Evolutionary conservation across 108 stramenopile genomes (phyloP).

Genomic region (Licmophora abbreviata): DNA sequence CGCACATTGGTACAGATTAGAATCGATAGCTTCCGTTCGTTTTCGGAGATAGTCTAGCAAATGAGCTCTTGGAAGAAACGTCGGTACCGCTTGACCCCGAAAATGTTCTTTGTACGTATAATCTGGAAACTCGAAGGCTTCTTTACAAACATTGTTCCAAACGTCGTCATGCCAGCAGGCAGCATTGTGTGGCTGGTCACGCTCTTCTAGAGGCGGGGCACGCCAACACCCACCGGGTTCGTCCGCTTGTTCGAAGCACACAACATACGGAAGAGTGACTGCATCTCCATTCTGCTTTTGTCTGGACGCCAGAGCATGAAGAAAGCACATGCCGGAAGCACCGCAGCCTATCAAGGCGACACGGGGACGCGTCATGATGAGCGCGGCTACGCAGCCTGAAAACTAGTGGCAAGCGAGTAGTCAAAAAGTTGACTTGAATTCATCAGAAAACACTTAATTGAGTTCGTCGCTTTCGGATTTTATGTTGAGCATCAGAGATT

Average conservation of each 20-base stretch:
- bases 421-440: no score
- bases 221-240: constrained; percentile 6
- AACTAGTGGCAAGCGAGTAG: no score
- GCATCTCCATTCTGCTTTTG: neutral
- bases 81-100: constrained; percentile 12
- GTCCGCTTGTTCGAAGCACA: neutral
- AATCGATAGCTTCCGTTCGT: constrained; percentile 26
- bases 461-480: no score
- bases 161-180: constrained; percentile 6
- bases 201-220: neutral
- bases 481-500: no score
- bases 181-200: neutral
- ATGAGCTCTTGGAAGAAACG: constrained; percentile 29
- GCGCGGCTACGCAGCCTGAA: no score
- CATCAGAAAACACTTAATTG: no score
- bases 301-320: constrained; percentile 2
- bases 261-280: neutral
- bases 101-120: constrained; percentile 59
- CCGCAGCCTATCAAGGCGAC: constrained; percentile 1
- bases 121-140: constrained; percentile 41
- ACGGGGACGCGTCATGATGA: no score
- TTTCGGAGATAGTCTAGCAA: constrained; percentile 35
- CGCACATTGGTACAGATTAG: constrained; percentile 24
- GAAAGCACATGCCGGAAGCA: constrained; percentile 4
- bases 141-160: constrained; percentile 26